Conservation (phyloP, 1,139 yeast species). For the Debaryomyces sp. region DNA sequence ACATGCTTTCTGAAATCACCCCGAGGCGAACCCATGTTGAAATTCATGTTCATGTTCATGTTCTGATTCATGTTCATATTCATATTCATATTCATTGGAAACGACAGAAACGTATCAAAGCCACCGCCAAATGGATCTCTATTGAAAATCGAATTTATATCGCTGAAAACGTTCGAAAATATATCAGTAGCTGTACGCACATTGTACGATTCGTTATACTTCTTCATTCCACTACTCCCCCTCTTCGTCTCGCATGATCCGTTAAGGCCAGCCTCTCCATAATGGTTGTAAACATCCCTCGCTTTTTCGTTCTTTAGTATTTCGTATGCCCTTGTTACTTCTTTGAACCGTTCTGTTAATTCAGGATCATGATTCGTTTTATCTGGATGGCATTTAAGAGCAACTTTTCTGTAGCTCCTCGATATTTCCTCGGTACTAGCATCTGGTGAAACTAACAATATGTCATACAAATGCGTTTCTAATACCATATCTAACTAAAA, state of each 20-base stretch:
- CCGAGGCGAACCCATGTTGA: background rate
- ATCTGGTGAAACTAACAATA: constrained; percentile 33
- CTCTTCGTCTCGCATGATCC: constrained; percentile 23
- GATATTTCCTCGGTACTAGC: constrained; percentile 47
- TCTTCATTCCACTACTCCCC: constrained; percentile 9
- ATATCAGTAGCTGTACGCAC: constrained; percentile 27
- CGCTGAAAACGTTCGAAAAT: constrained; percentile 44
- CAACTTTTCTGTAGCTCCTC: constrained; percentile 41
- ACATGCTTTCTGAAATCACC: constrained; percentile 21
- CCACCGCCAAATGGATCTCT: constrained; percentile 14
- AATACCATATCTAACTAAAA: constrained; percentile 22
- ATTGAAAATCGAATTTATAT: constrained; percentile 36
- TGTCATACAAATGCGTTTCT: constrained; percentile 42
- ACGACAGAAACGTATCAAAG: constrained; percentile 13
- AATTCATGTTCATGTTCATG: constrained; percentile 12
- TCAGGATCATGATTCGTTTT: constrained; percentile 50
- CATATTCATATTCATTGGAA: constrained; percentile 11
- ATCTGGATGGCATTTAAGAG: constrained; percentile 50
- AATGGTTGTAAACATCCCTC: constrained; percentile 38
- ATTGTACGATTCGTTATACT: constrained; percentile 9
- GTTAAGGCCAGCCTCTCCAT: constrained; percentile 45
- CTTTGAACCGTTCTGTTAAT: constrained; percentile 48
- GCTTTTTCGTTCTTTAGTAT: constrained; percentile 34
- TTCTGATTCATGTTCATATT: constrained; percentile 12
- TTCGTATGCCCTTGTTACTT: constrained; percentile 47